These are phyloP conservation scores for Venturia effusa DNA, from an alignment of 2,329 filamentous ascomycete species.

Conservation along the genomic window DNA sequence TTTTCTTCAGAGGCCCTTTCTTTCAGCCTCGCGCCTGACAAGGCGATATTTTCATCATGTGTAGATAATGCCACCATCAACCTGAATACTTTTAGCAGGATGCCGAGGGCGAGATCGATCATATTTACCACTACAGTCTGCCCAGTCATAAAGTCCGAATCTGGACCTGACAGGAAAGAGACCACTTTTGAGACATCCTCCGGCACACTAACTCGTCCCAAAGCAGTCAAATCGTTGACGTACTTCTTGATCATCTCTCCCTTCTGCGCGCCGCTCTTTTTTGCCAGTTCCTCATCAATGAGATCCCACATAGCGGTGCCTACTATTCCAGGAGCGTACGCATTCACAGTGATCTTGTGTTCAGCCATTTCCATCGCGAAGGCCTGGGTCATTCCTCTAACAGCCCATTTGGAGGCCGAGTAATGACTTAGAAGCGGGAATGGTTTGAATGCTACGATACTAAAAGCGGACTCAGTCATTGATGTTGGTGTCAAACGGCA, in stretches of 20 bases:
- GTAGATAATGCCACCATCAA: conserved; percentile 44
- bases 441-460: conserved; percentile 50
- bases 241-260: conserved; percentile 47
- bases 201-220: conserved; percentile 47
- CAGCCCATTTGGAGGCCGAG: conserved; percentile 54
- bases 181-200: conserved; percentile 54
- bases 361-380: conserved; percentile 56
- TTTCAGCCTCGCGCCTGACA: not conserved
- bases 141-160: conserved; percentile 55
- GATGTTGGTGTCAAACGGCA: no score
- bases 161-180: conserved; percentile 47
- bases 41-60: not conserved
- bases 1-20: not conserved
- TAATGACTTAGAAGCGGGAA: conserved; percentile 52
- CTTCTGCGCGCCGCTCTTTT: conserved; percentile 38
- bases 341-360: conserved; percentile 56
- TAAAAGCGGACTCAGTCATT: conserved; percentile 12
- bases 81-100: not conserved
- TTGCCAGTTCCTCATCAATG: conserved; percentile 50
- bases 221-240: conserved; percentile 41
- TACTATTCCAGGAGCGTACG: conserved; percentile 58
- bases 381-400: conserved; percentile 53
- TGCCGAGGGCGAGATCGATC: not conserved
- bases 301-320: conserved; percentile 59
- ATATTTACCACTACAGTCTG: conserved; percentile 47